Evolutionary conservation across 345 rosid species (phyloP), one percentile per base, ranked within the genome.

Genomic region (Mallotus nudiflorus): DNA sequence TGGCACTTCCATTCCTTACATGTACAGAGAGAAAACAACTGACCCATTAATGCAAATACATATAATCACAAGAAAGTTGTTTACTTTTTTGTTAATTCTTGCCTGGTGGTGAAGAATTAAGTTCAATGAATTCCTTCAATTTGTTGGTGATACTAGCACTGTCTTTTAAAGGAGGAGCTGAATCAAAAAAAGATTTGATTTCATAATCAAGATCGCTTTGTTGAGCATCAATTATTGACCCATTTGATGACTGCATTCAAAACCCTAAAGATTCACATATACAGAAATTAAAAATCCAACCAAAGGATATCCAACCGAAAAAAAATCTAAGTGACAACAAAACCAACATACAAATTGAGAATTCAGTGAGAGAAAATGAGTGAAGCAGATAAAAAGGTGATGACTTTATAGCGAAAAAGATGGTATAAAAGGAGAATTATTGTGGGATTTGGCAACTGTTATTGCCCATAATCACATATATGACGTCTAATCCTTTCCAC

Each of bases 121-220:
- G 80, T 40, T 79, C 53, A 31, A 93, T 67, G 78, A 93, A 93
- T 4, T 65, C 76, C 51, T 79, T 77, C 66, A 89, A 66, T 71
- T 81, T 88, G 25, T 81, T 49, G 14, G 4, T 18, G 35, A 86
- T 61, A 62, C 50, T 70, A 1, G 62, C 83, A 18, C 75, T 58
- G 73, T 88, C 85, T 75, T 70, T 88, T 28, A 91, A 80, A 53
- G 94, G 89, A 49, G 96, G 98, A 74, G 96, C 91, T 0, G 96
- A 88, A 15, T 85, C 81, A 19, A 89, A 93, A 72, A 93, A 91
- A 15, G 86, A 85, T 29, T 58, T 66, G 67, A 87, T 70, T 73
- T 82, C 96, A n/a, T 65, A 85, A 24, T 79, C 72, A 33, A 66
- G 27, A 8, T 51, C 18, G 48, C 33, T n/a, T 42, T 46, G 72